phyloP scores from a whole-genome alignment of 345 rosid genomes.

The Cardamine occulta region DNA sequence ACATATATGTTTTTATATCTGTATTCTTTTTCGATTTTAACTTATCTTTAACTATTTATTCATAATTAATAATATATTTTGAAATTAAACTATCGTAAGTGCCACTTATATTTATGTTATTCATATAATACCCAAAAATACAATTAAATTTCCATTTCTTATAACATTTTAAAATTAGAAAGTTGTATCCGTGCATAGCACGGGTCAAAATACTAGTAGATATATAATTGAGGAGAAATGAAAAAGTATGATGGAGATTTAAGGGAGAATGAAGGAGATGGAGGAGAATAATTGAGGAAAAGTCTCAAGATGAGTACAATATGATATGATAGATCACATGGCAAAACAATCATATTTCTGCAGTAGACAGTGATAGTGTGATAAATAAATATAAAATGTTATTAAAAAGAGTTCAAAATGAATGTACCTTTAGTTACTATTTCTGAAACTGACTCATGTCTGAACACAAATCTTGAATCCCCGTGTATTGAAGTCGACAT shows the following conservation, averaged over 20 bases:
- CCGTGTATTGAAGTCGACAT: conserved; percentile 35
- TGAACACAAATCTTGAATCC: conserved; percentile 30
- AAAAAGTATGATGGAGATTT: not conserved
- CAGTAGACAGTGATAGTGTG: conserved; percentile 36
- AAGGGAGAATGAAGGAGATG: conserved; percentile 16
- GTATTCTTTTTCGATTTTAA: too few species aligned
- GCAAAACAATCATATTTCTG: conserved; percentile 39
- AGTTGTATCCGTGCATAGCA: too few species aligned
- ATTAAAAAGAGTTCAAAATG: conserved; percentile 3
- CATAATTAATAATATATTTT: too few species aligned
- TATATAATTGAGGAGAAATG: not conserved
- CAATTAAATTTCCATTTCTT: too few species aligned
- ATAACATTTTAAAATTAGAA: too few species aligned
- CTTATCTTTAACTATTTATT: too few species aligned
- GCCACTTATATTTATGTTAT: too few species aligned
- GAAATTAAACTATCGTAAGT: too few species aligned
- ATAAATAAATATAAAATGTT: not conserved
- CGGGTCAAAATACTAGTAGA: too few species aligned
- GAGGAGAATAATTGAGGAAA: conserved; percentile 38
- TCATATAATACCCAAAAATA: too few species aligned
- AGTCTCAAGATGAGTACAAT: conserved; percentile 37
- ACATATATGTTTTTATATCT: too few species aligned
- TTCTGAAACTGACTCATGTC: conserved; percentile 38
- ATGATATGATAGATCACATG: conserved; percentile 42
- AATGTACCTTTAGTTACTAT: conserved; percentile 32